phyloP scores from a whole-genome alignment of 305 asterid genomes.

The Andrographis paniculata region DNA sequence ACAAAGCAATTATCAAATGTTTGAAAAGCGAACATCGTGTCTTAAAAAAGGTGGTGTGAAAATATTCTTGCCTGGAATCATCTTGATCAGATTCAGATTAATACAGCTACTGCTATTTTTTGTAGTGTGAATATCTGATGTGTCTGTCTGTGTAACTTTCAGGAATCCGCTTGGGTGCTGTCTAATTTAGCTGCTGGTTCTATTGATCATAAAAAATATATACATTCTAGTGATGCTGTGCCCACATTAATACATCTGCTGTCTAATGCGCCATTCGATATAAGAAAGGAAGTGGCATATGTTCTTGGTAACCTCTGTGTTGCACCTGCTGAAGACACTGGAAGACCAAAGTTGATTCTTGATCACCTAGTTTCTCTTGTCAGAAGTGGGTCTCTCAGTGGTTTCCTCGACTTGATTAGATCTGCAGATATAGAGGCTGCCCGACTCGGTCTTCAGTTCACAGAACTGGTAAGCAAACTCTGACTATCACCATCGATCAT shows the following conservation, averaged over 20 bases:
- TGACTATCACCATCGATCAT: neutral
- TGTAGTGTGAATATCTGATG: neutral
- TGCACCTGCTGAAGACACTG: slow-evolving; percentile 56
- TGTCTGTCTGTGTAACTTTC: slow-evolving; percentile 8
- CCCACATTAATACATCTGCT: slow-evolving; percentile 45
- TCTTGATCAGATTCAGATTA: no score
- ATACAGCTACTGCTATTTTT: no score
- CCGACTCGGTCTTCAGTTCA: slow-evolving; percentile 82
- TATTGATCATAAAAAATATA: slow-evolving; percentile 60
- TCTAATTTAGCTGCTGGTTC: slow-evolving; percentile 92
- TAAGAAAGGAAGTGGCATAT: slow-evolving; percentile 86
- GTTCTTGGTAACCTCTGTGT: slow-evolving; percentile 90
- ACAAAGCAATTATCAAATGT: slow-evolving; percentile 73
- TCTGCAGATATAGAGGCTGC: slow-evolving; percentile 91
- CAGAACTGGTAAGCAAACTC: slow-evolving; percentile 67
- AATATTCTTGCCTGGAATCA: neutral
- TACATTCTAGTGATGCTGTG: slow-evolving; percentile 71
- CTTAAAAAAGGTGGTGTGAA: slow-evolving; percentile 61
- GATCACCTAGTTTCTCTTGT: slow-evolving; percentile 86
- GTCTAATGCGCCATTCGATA: slow-evolving; percentile 74
- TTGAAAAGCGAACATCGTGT: slow-evolving; percentile 79
- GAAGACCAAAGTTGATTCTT: slow-evolving; percentile 53
- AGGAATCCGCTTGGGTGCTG: slow-evolving; percentile 98
- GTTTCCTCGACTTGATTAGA: slow-evolving; percentile 74
- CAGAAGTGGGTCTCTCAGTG: slow-evolving; percentile 61